phyloP scores from a whole-genome alignment of 2,329 filamentous ascomycete species.

The Penicillium sp. region DNA sequence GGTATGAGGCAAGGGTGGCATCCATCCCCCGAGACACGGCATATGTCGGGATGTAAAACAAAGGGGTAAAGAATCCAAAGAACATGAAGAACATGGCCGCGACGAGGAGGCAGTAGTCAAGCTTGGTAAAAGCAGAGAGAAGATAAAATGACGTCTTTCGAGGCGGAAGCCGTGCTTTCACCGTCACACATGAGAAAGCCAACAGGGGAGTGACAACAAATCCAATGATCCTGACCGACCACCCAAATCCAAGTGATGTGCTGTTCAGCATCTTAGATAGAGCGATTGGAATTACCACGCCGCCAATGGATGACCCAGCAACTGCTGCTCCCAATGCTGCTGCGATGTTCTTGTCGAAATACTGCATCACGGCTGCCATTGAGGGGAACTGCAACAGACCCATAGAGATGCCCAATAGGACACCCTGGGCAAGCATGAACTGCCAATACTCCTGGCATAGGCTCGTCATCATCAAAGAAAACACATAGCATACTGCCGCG shows the following conservation, averaged over 20 bases:
- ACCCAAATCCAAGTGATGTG: slow-evolving; percentile 48
- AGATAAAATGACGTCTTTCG: slow-evolving; percentile 24
- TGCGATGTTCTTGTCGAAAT: slow-evolving; percentile 51
- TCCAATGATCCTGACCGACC: slow-evolving; percentile 53
- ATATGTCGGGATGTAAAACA: slow-evolving; percentile 36
- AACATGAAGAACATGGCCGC: slow-evolving; percentile 25
- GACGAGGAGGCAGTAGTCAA: slow-evolving; percentile 22
- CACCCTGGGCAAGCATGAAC: slow-evolving; percentile 41
- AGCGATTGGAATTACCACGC: slow-evolving; percentile 52
- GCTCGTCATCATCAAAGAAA: slow-evolving; percentile 65
- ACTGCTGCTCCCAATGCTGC: slow-evolving; percentile 50
- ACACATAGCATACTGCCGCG: slow-evolving; percentile 38
- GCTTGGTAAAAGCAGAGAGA: slow-evolving; percentile 23
- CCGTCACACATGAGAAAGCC: slow-evolving; percentile 37
- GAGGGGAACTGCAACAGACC: slow-evolving; percentile 49
- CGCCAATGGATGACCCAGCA: slow-evolving; percentile 53
- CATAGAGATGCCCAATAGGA: slow-evolving; percentile 26
- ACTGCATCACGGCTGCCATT: slow-evolving; percentile 49
- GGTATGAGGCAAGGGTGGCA: slow-evolving; percentile 58
- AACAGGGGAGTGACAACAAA: slow-evolving; percentile 52
- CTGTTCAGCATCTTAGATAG: slow-evolving; percentile 52
- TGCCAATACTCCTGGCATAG: slow-evolving; percentile 58
- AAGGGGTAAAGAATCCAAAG: slow-evolving; percentile 31
- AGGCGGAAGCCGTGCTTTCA: slow-evolving; percentile 25
- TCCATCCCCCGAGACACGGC: slow-evolving; percentile 43